Evolutionary conservation across 768 basidiomycete genomes (phyloP), one percentile per base, ranked within the genome.

Genomic region (Amanita inopinata): DNA sequence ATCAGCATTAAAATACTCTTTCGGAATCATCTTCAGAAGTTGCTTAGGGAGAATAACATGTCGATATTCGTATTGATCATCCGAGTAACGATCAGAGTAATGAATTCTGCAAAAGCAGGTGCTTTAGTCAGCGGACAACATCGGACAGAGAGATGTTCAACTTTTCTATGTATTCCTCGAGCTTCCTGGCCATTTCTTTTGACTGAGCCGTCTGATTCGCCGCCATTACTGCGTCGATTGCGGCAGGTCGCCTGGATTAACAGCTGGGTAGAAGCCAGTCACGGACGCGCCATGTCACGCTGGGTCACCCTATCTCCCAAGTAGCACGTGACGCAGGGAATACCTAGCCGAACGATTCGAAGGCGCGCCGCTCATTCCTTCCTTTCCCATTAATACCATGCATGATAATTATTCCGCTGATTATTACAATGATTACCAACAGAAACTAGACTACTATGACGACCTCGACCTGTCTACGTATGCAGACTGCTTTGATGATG

Each of bases 21-120:
- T 89, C 3, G 94, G 96, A 20, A 99, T 74, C 65, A 93, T 71
- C 66, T 94, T 92, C 62, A 97, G 73, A 51, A 98, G 78, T 45
- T 84, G 86, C 59, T 96, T 96, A 4, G 94, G 94, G 14, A 99
- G 68, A 52, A 96, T 96, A 51, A 99, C 94, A 62, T 98, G 94
- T 45, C 90, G 85, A 59, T 97, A 98, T 70, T 98, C 93, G 61
- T 75, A 96, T 50, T 75, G 65, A 61, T 94, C 89, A 62, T 98
- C 93, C 5, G 86, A 76, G 61, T 97, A 92, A 49, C 87, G 80
- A 61, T 90, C 86, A 47, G 88, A 91, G 57, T 91, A 91, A 56
- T 88, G 82, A 53, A 91, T 91, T 59, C 87, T 90, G n/a, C n/a
- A 45, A 30, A 51, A 43, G 44, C 20, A 25, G 38, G 45, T 49